Conservation (phyloP, 768 basidiomycete genomes). For the Lentinus tigrinus region DNA sequence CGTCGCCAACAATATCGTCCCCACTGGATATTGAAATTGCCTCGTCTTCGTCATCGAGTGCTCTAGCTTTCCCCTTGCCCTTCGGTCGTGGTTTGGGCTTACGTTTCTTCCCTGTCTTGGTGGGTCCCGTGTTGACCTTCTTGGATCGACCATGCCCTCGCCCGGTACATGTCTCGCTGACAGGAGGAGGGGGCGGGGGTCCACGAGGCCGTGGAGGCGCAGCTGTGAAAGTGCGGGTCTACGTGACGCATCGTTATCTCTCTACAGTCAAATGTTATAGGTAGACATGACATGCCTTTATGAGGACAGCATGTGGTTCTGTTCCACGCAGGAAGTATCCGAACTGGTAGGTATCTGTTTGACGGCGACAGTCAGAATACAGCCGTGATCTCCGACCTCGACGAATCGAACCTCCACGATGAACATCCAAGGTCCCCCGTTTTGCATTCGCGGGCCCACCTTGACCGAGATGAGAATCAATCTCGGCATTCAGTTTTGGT, state of each 20-base stretch:
- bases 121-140: neutral
- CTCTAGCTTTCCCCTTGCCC: conserved; percentile 21
- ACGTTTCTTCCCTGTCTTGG: conserved; percentile 29
- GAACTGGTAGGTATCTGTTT: conserved; percentile 81
- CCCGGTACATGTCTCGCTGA: conserved; percentile 19
- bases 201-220: conserved; percentile 25
- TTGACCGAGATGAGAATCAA: conserved; percentile 40
- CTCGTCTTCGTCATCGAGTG: conserved; percentile 17
- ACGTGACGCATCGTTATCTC: neutral
- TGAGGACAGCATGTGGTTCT: conserved; percentile 76
- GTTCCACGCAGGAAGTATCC: conserved; percentile 86
- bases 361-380: neutral
- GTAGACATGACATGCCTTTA: conserved; percentile 55
- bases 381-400: neutral
- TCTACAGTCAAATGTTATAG: neutral
- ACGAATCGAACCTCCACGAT: conserved; percentile 68
- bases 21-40: conserved; percentile 16
- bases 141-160: neutral
- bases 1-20: neutral
- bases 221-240: conserved; percentile 45
- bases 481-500: conserved; percentile 64
- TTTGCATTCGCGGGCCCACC: conserved; percentile 48
- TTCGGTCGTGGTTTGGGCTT: conserved; percentile 30
- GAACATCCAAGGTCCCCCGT: conserved; percentile 76
- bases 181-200: conserved; percentile 4